Evolutionary conservation across 2,329 filamentous ascomycete species (phyloP).

Genomic region (Davidsoniella eucalypti): DNA sequence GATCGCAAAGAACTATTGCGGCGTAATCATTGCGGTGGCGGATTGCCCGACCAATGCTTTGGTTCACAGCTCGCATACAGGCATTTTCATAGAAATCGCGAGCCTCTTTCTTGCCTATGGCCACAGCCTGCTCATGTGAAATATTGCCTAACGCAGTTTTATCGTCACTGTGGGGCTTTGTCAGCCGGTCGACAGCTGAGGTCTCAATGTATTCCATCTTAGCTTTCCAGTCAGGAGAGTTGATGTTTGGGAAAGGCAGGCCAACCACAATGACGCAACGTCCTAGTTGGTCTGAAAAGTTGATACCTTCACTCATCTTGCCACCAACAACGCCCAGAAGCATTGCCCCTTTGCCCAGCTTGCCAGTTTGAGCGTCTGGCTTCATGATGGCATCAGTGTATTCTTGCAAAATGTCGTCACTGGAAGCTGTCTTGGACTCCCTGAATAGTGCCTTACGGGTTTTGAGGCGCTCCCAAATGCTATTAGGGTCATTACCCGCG

Average conservation of each 20-base stretch:
- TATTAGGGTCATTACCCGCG: constrained; percentile 19
- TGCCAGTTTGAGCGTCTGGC: constrained; percentile 21
- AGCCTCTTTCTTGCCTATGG: constrained; percentile 37
- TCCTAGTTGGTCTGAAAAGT: constrained; percentile 83
- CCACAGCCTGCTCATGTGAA: constrained; percentile 16
- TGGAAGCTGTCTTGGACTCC: constrained; percentile 36
- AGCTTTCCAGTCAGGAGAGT: constrained; percentile 82
- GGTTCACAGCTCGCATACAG: constrained; percentile 93
- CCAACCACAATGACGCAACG: constrained; percentile 85
- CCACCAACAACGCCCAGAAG: constrained; percentile 85
- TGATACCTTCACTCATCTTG: constrained; percentile 93
- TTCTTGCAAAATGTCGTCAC: constrained; percentile 54
- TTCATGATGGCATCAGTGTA: constrained; percentile 53
- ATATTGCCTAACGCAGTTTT: neutral
- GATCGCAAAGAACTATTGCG: constrained; percentile 71
- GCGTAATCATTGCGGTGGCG: constrained; percentile 80
- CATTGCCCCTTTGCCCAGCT: constrained; percentile 43
- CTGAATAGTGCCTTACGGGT: constrained; percentile 46
- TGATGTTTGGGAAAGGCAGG: constrained; percentile 79
- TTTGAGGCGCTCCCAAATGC: constrained; percentile 42
- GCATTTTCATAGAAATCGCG: constrained; percentile 83
- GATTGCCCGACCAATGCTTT: constrained; percentile 87
- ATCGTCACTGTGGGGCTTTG: constrained; percentile 1
- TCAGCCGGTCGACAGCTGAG: constrained; percentile 9
- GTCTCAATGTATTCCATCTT: constrained; percentile 75